Evolutionary conservation across 495 filamentous ascomycete species (phyloP).

Genomic region (Parathielavia hyrcaniae): DNA sequence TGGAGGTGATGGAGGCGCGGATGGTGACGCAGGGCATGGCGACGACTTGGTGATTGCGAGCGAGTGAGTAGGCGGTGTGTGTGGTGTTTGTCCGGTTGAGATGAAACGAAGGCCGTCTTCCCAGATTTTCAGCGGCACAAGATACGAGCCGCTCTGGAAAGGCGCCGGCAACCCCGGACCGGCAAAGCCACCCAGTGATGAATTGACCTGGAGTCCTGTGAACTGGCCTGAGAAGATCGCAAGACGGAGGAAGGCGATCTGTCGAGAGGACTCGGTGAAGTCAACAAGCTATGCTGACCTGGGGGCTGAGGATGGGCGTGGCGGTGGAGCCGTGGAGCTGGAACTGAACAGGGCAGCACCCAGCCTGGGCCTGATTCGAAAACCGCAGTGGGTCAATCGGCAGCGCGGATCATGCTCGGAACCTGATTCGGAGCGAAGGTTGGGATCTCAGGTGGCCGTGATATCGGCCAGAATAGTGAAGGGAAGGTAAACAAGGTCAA

Average conservation of each 20-base stretch:
- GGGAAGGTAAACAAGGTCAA: conserved; percentile 11
- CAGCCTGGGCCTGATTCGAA: conserved; percentile 19
- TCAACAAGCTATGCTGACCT: conserved; percentile 12
- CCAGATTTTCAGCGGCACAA: conserved; percentile 12
- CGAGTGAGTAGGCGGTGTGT: not conserved
- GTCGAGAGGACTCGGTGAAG: conserved; percentile 10
- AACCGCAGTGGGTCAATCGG: conserved; percentile 24
- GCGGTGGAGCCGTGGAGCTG: conserved; percentile 15
- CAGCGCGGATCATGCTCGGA: conserved; percentile 13
- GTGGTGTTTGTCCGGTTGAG: conserved; percentile 5
- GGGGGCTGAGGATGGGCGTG: conserved; percentile 6
- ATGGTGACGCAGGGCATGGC: conserved; percentile 31
- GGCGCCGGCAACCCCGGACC: conserved; percentile 16
- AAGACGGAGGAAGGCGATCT: conserved; percentile 15
- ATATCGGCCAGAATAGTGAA: not conserved
- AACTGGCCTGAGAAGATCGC: conserved; percentile 12
- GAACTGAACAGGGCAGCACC: conserved; percentile 19
- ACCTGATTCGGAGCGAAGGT: conserved; percentile 13
- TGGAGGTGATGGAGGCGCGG: conserved; percentile 18
- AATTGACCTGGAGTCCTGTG: conserved; percentile 21
- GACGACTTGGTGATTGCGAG: conserved; percentile 13
- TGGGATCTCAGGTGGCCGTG: not conserved
- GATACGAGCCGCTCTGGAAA: conserved; percentile 10
- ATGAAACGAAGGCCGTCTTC: conserved; percentile 8
- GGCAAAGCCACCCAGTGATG: conserved; percentile 13